Conservation (phyloP, 371 early-diverging fungal genomes). For the Lichtheimia corymbifera region DNA sequence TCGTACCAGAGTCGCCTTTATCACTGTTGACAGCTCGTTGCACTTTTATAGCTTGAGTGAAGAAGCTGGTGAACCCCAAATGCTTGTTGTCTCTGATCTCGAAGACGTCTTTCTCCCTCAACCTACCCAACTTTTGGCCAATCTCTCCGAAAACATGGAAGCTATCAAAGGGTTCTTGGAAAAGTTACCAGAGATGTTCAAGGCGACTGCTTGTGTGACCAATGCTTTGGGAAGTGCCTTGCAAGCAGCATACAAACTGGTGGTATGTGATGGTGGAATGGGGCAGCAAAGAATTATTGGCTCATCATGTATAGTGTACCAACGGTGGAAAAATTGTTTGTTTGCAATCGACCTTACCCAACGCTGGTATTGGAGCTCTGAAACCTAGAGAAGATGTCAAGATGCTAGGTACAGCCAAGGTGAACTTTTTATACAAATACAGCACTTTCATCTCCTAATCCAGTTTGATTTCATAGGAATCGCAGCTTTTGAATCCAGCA, state of each 20-base stretch:
- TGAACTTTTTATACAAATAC: conserved; percentile 1
- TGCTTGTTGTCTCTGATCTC: conserved; percentile 90
- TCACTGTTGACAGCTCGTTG: conserved; percentile 87
- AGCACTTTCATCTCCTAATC: neutral
- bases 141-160: conserved; percentile 75
- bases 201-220: conserved; percentile 71
- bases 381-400: conserved; percentile 87
- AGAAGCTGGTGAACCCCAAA: conserved; percentile 77
- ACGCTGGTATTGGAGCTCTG: conserved; percentile 76
- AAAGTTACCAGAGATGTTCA: conserved; percentile 83
- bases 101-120: conserved; percentile 89
- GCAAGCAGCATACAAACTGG: conserved; percentile 80
- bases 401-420: conserved; percentile 80
- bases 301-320: conserved; percentile 37
- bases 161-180: conserved; percentile 73
- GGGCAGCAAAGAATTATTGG: too few species aligned
- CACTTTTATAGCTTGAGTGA: conserved; percentile 88
- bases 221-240: conserved; percentile 87
- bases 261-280: conserved; percentile 45
- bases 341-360: conserved; percentile 83
- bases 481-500: conserved; percentile 80
- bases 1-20: conserved; percentile 85
- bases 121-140: conserved; percentile 85
- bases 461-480: conserved; percentile 51
- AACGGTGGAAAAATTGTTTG: conserved; percentile 92